These are phyloP conservation scores for Phialemoniopsis sp. DNA, from an alignment of 2,329 filamentous ascomycete genomes.

Conservation along the genomic window DNA sequence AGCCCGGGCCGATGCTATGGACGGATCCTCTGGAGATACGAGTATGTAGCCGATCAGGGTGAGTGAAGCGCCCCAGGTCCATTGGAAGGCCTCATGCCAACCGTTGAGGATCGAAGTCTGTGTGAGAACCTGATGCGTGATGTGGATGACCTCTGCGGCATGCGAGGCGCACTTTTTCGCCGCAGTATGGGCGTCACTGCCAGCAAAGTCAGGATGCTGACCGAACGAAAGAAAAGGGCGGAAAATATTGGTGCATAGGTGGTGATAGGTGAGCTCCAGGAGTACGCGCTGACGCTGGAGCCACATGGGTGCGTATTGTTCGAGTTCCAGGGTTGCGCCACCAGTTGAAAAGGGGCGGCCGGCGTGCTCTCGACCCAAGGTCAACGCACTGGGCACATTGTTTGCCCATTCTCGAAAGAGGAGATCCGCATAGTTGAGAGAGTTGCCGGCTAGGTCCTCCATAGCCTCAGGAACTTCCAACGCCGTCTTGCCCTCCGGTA, in stretches of 20 bases:
- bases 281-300: constrained; percentile 35
- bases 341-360: too few relatives aligned
- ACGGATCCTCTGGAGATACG: constrained; percentile 24
- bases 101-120: constrained; percentile 26
- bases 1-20: constrained; percentile 20
- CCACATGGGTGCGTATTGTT: constrained; percentile 24
- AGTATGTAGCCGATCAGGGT: constrained; percentile 34
- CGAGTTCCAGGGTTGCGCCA: too few relatives aligned
- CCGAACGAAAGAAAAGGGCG: constrained; percentile 32
- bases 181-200: constrained; percentile 18
- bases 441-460: too few relatives aligned
- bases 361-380: too few relatives aligned
- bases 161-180: constrained; percentile 20
- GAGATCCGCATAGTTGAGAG: too few relatives aligned
- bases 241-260: constrained; percentile 27
- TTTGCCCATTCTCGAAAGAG: too few relatives aligned
- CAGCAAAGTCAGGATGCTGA: constrained; percentile 2
- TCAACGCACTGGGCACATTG: too few relatives aligned
- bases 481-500: too few relatives aligned
- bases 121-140: constrained; percentile 28
- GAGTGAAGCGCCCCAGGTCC: constrained; percentile 36
- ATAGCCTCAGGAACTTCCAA: too few relatives aligned
- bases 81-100: constrained; percentile 33
- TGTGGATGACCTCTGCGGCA: constrained; percentile 27
- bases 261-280: constrained; percentile 34